Percentiles rank a stretch among this genome's conserved stretches.
Evolutionary conservation across 2,329 filamentous ascomycete species (phyloP).

Genomic region (Dryadomyces quercivorus): DNA sequence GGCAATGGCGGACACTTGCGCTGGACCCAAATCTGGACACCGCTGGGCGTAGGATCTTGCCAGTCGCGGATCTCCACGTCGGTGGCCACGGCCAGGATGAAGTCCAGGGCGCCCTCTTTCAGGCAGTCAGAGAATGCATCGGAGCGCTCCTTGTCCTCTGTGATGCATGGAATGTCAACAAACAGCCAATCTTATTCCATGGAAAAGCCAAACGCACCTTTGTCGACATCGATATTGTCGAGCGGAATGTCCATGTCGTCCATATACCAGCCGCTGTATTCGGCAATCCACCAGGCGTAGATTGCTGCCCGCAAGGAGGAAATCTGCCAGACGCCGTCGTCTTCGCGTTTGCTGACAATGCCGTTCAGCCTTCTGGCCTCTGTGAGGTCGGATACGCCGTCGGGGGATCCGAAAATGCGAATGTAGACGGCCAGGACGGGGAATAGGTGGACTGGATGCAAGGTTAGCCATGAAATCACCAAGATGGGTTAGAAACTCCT

Average conservation of each 20-base stretch:
- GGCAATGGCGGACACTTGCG: slow-evolving; percentile 62
- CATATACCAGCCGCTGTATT: slow-evolving; percentile 83
- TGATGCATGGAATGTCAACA: neutral
- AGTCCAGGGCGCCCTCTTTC: slow-evolving; percentile 85
- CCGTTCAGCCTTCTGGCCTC: slow-evolving; percentile 61
- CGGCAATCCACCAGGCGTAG: slow-evolving; percentile 76
- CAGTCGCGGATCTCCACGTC: slow-evolving; percentile 72
- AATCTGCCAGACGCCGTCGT: slow-evolving; percentile 59
- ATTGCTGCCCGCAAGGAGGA: slow-evolving; percentile 68
- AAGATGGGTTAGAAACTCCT: slow-evolving; percentile 11
- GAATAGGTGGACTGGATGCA: slow-evolving; percentile 59
- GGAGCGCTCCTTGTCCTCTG: slow-evolving; percentile 57
- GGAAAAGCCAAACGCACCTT: slow-evolving; percentile 22
- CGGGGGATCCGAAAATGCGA: slow-evolving; percentile 64
- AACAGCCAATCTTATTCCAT: slow-evolving; percentile 8
- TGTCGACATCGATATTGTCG: slow-evolving; percentile 50
- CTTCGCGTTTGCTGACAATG: slow-evolving; percentile 52
- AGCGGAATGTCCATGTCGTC: slow-evolving; percentile 54
- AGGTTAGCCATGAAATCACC: neutral
- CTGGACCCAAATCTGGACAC: slow-evolving; percentile 71
- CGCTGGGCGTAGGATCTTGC: slow-evolving; percentile 76
- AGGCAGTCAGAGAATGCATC: slow-evolving; percentile 65
- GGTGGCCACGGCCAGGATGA: slow-evolving; percentile 72
- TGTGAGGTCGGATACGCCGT: slow-evolving; percentile 53
- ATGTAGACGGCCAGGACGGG: slow-evolving; percentile 69